Base-by-base conservation (phyloP, 495 filamentous ascomycete genomes). In the Penicillium roqueforti region DNA sequence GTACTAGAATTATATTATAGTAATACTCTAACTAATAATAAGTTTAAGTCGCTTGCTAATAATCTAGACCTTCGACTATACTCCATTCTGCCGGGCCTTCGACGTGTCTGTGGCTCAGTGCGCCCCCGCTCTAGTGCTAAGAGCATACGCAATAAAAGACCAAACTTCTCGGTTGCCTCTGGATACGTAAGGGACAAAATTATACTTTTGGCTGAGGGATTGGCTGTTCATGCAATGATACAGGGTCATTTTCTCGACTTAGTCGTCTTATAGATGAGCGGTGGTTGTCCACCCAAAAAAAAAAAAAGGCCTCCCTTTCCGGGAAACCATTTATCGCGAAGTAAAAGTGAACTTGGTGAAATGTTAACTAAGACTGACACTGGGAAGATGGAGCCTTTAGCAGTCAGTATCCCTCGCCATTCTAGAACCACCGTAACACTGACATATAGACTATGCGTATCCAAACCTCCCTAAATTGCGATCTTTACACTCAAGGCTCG, bases 121-220 rank as follows among this genome's bases (percentile, higher is more conserved):
- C 22, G 42, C 42, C 6, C 11, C 25, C 0, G 42, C 42, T 45
- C 42, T 25, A 45, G 42, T 45, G 42, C 42, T 25, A 45, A 45
- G 42, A 45, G 42, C 42, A 45, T 45, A 25, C 42, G 25, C 42
- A 45, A 45, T 3, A 29, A 25, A 45, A 45, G 42, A 45, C 42
- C n/a, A 19, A 45, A 45, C 42, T 45, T 45, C 11, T 45, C 42
- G 42, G 7, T 45, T 45, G 42, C 42, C 25, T 29, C 42, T n/a
- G 13, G 42, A 45, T 45, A 45, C 23, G 42, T 28, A 13, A 45
- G 22, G 42, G 42, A 31, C 22, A 45, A 45, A 45, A 45, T 45
- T 45, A 45, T 45, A 28, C 25, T 45, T 45, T 45, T 45, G 25
- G 25, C 42, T 31, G 25, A 45, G 14, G 31, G 42, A 45, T 18